Evolutionary conservation across 2,329 filamentous ascomycete species (phyloP).

Genomic region (Penicillium nordicum): DNA sequence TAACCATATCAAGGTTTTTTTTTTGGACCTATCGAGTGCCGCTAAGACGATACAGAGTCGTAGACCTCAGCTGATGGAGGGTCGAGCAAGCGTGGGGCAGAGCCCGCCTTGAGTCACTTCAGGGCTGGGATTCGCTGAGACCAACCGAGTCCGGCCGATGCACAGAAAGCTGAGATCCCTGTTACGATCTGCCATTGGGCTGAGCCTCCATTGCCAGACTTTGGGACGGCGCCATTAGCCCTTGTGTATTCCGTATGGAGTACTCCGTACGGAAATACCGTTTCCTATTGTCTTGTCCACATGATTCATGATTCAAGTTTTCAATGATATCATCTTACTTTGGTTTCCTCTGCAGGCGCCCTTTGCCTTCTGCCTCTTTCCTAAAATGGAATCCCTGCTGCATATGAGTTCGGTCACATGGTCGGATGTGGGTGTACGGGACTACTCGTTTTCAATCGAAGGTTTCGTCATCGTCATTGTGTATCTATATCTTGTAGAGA

Average conservation of each 20-base stretch:
- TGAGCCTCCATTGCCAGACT: constrained; percentile 33
- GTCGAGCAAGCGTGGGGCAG: constrained; percentile 32
- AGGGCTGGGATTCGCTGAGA: constrained; percentile 30
- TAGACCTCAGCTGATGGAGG: constrained; percentile 35
- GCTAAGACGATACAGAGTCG: constrained; percentile 10
- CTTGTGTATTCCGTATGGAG: neutral
- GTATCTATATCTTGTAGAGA: neutral
- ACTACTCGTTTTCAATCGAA: constrained; percentile 8
- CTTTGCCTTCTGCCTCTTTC: neutral
- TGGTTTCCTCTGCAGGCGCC: constrained; percentile 4
- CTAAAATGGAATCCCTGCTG: constrained; percentile 17
- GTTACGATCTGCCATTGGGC: constrained; percentile 41
- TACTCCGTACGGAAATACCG: neutral
- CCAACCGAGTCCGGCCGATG: constrained; percentile 27
- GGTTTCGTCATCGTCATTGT: neutral
- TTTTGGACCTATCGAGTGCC: constrained; percentile 19
- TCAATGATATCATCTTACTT: constrained; percentile 22
- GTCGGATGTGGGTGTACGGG: constrained; percentile 5
- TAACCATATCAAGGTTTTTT: neutral
- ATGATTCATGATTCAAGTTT: constrained; percentile 7
- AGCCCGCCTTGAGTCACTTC: constrained; percentile 30
- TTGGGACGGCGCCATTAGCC: constrained; percentile 29
- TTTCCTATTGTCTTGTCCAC: neutral
- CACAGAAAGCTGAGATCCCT: constrained; percentile 34
- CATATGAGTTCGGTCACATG: constrained; percentile 28